Evolutionary conservation across 306 rosid genomes (phyloP), one percentile per base, ranked within the genome.

Genomic region (Gillenia trifoliata): DNA sequence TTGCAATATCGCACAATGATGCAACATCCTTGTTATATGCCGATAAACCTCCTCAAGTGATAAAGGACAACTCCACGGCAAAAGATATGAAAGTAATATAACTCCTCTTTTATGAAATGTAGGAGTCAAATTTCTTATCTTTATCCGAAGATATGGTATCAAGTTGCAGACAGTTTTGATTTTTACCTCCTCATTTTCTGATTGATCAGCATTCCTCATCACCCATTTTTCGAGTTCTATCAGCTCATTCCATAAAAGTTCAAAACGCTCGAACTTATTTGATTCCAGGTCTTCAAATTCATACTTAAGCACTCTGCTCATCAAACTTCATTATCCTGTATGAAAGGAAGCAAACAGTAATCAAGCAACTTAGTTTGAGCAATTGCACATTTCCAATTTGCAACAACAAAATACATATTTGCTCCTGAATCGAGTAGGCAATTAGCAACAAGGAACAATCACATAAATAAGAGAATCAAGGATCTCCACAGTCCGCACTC

Each of bases 171-270:
- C 63, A 64, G 22, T 36, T 49, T 67, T 71, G 33, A 61, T 43
- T 75, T 30, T 19, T 79, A 92, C 97, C 89, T 86, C 90, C 75
- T 86, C 91, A 78, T 72, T 82, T 70, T 87, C 91, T 70, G 97
- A 83, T 74, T 85, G 93, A 79, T 87, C 86, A 73, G 96, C 80
- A 72, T 91, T 94, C 86, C 74, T 87, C 80, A 88, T 89, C 64
- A 90, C 97, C 83, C 91, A 86, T 45, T 85, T 78, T 85, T 92
- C 96, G 76, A 94, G 95, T 81, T 94, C 95, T 57, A 86, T 86
- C 71, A 94, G 89, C 78, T 94, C 96, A 78, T 84, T 89, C 73
- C 96, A 83, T 43, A 90, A 68, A 76, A 79, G 85, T 94, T 94
- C 99, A 82, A 94, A 90, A 63, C 96, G 95, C 36, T 31, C 86